These are phyloP conservation scores for Taphrina communis DNA, from an alignment of 1,139 yeast species.

Conservation along the genomic window DNA sequence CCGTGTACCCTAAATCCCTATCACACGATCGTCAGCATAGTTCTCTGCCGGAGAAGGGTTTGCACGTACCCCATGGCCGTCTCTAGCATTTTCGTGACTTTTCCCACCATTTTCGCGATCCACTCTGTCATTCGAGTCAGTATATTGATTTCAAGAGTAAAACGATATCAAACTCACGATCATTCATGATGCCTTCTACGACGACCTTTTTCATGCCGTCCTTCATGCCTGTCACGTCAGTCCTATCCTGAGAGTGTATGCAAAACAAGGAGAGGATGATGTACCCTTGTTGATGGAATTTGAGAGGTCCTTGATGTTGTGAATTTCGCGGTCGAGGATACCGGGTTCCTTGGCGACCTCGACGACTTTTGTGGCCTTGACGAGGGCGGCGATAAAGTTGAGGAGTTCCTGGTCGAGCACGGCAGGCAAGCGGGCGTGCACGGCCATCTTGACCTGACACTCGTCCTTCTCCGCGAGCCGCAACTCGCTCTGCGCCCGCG, in stretches of 20 bases:
- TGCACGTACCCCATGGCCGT: conserved; percentile 31
- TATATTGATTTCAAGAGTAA: too few relatives aligned
- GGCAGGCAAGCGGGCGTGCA: conserved; percentile 37
- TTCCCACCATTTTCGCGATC: conserved; percentile 36
- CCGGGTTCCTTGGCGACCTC: conserved; percentile 31
- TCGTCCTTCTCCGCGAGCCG: conserved; percentile 26
- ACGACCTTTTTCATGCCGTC: conserved; percentile 34
- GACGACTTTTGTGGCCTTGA: conserved; percentile 36
- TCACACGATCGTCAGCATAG: not conserved
- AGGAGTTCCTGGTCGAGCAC: conserved; percentile 38
- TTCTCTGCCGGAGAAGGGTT: not conserved
- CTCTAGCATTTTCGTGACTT: conserved; percentile 33
- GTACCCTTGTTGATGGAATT: conserved; percentile 14
- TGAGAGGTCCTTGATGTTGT: conserved; percentile 17
- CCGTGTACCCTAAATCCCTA: conserved; percentile 34
- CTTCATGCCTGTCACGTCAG: conserved; percentile 13
- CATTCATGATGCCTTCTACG: conserved; percentile 38
- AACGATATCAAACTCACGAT: conserved; percentile 2
- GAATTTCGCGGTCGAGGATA: conserved; percentile 23
- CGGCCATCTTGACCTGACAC: conserved; percentile 34
- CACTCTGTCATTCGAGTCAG: conserved; percentile 5
- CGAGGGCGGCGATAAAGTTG: conserved; percentile 34
- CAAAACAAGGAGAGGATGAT: too few relatives aligned
- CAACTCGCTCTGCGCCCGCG: conserved; percentile 23
- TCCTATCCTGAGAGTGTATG: not conserved